Percentiles rank a stretch among this genome's conserved stretches.
Evolutionary conservation across 169 alveolate genomes (phyloP).

Genomic region (Theileria sp.): DNA sequence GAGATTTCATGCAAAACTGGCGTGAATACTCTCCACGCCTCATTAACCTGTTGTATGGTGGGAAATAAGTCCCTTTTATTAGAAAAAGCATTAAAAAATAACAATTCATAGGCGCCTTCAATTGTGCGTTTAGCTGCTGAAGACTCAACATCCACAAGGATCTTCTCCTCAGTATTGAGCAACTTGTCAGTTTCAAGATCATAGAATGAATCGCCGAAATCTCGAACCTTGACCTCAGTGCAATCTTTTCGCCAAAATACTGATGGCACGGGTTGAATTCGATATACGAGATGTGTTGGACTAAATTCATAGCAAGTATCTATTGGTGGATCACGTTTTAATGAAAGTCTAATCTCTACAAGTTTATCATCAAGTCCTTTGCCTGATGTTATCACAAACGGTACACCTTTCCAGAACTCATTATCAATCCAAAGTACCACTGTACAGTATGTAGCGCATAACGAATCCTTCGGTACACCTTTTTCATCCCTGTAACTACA

Average conservation of each 20-base stretch:
- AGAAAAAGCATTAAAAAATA: conserved; percentile 59
- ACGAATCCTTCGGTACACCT: conserved; percentile 44
- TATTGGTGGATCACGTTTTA: conserved; percentile 20
- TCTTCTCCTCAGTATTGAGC: conserved; percentile 50
- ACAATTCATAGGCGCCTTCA: conserved; percentile 63
- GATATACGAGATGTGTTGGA: conserved; percentile 53
- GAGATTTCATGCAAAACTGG: conserved; percentile 55
- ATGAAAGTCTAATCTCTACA: conserved; percentile 40
- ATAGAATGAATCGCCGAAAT: conserved; percentile 19
- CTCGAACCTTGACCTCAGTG: conserved; percentile 24
- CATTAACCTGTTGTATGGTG: conserved; percentile 56
- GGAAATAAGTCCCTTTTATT: conserved; percentile 58
- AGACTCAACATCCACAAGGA: conserved; percentile 59
- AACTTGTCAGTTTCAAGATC: conserved; percentile 47
- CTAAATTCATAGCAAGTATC: conserved; percentile 42
- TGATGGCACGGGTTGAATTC: conserved; percentile 60
- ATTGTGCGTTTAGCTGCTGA: conserved; percentile 57
- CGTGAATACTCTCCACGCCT: conserved; percentile 61
- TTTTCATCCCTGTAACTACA: conserved; percentile 36
- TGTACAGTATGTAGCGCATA: conserved; percentile 57
- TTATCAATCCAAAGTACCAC: conserved; percentile 52
- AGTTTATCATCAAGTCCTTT: conserved; percentile 60
- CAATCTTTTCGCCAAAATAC: conserved; percentile 53
- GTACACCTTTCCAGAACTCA: conserved; percentile 67
- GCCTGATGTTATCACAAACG: conserved; percentile 64